A percentile compares a stretch with the other conserved stretches of the same genome.
phyloP scores from a whole-genome alignment of 2,329 filamentous ascomycete genomes.

The Zarea fungicola region DNA sequence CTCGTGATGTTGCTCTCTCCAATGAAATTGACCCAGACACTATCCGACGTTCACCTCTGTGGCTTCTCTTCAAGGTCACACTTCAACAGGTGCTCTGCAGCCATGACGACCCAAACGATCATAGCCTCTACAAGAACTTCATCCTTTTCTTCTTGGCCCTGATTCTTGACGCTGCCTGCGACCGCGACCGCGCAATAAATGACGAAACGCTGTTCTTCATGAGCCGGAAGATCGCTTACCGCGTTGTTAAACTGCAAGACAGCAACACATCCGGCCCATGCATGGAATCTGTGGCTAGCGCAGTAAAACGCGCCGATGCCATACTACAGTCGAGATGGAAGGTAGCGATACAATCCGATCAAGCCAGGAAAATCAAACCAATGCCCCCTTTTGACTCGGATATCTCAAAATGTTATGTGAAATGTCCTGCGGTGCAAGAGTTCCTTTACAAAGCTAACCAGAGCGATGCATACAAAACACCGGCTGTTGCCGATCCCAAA shows the following conservation, averaged over 20 bases:
- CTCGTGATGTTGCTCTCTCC: not conserved
- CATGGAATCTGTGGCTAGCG: conserved; percentile 8
- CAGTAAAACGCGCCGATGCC: not conserved
- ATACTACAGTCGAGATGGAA: not conserved
- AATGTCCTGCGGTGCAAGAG: not conserved
- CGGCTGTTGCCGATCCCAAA: not conserved
- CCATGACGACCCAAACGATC: not conserved
- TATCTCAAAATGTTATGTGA: too few species aligned
- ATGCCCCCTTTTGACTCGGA: not conserved
- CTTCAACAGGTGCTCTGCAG: conserved; percentile 31
- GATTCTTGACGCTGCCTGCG: conserved; percentile 26
- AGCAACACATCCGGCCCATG: conserved; percentile 1
- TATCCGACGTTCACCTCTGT: conserved; percentile 40
- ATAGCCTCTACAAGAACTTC: conserved; percentile 42
- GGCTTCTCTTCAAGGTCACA: conserved; percentile 47
- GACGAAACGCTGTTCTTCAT: conserved; percentile 33
- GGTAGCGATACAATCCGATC: not conserved
- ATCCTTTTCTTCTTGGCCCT: conserved; percentile 41
- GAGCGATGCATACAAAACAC: not conserved
- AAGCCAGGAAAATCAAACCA: not conserved
- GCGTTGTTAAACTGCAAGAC: conserved; percentile 35
- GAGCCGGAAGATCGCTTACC: conserved; percentile 38
- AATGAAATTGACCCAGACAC: not conserved
- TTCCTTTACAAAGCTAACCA: not conserved
- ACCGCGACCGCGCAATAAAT: not conserved